Evolutionary conservation across 768 basidiomycete genomes (phyloP).

Genomic region (Lactarius psammicola): DNA sequence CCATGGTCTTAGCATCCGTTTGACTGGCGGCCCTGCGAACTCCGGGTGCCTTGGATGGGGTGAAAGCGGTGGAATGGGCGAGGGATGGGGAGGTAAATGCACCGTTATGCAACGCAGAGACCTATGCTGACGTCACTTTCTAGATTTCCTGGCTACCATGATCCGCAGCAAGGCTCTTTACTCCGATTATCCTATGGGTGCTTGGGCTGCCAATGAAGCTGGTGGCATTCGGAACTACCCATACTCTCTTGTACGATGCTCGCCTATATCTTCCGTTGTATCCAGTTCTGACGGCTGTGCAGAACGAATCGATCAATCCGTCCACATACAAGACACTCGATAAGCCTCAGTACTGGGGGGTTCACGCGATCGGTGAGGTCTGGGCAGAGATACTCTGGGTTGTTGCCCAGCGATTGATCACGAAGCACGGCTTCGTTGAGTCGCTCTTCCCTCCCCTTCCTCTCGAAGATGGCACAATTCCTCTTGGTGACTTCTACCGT

Average conservation of each 20-base stretch:
- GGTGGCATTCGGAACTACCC: slow-evolving; percentile 83
- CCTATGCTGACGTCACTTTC: background rate
- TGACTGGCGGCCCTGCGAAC: slow-evolving; percentile 92
- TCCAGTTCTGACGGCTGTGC: slow-evolving; percentile 4
- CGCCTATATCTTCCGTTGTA: background rate
- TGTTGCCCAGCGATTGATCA: slow-evolving; percentile 67
- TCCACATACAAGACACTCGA: slow-evolving; percentile 94
- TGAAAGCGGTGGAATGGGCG: slow-evolving; percentile 96
- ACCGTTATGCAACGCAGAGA: background rate
- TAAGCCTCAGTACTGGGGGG: slow-evolving; percentile 91
- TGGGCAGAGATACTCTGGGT: slow-evolving; percentile 94
- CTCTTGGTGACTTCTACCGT: slow-evolving; percentile 74
- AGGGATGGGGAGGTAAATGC: slow-evolving; percentile 82
- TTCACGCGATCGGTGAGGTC: slow-evolving; percentile 90
- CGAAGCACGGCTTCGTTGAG: slow-evolving; percentile 77
- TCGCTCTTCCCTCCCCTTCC: slow-evolving; percentile 80
- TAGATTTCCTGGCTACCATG: slow-evolving; percentile 83
- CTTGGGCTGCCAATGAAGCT: slow-evolving; percentile 84
- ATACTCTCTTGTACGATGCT: slow-evolving; percentile 60
- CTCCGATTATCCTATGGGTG: slow-evolving; percentile 86
- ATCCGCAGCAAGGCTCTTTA: slow-evolving; percentile 75
- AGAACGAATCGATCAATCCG: slow-evolving; percentile 74
- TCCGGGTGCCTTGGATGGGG: slow-evolving; percentile 96
- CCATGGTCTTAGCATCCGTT: slow-evolving; percentile 89
- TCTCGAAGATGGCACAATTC: slow-evolving; percentile 58